Evolutionary conservation across 768 basidiomycete genomes (phyloP).

Genomic region (Tulasnella sp.): DNA sequence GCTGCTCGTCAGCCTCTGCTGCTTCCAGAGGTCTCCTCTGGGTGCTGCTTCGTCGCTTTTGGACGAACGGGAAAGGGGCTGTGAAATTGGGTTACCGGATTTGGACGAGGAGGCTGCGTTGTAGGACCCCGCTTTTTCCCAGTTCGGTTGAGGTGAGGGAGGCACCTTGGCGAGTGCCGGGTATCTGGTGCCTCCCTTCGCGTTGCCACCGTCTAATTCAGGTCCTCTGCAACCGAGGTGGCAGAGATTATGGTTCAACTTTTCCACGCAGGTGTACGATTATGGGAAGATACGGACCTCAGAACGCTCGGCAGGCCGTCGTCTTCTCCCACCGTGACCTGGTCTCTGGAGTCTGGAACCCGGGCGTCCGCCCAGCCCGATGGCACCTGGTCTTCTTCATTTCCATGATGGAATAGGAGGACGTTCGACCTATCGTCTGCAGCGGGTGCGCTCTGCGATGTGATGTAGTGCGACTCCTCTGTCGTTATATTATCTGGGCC

Average conservation of each 20-base stretch:
- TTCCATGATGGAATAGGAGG: slow-evolving; percentile 11
- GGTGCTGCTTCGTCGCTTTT: background rate
- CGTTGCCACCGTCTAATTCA: background rate
- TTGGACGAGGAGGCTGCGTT: background rate
- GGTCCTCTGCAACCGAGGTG: background rate
- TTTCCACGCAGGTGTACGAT: background rate
- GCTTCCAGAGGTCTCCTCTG: background rate
- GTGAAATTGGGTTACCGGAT: background rate
- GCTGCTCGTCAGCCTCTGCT: background rate
- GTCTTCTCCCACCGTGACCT: background rate
- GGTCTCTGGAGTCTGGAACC: background rate
- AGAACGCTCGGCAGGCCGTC: background rate
- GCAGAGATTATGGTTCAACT: background rate
- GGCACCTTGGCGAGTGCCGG: background rate
- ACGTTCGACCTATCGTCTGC: background rate
- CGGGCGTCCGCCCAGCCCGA: background rate
- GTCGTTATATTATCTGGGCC: background rate
- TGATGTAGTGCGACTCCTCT: slow-evolving; percentile 7
- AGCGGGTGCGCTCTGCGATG: background rate
- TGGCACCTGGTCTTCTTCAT: background rate
- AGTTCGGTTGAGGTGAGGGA: background rate
- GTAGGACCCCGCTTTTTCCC: background rate
- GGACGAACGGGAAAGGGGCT: background rate
- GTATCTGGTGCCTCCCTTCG: background rate
- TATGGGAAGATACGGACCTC: background rate